These are phyloP conservation scores for Hypoxylon fuscum DNA, from an alignment of 495 filamentous ascomycete genomes.

Conservation along the genomic window DNA sequence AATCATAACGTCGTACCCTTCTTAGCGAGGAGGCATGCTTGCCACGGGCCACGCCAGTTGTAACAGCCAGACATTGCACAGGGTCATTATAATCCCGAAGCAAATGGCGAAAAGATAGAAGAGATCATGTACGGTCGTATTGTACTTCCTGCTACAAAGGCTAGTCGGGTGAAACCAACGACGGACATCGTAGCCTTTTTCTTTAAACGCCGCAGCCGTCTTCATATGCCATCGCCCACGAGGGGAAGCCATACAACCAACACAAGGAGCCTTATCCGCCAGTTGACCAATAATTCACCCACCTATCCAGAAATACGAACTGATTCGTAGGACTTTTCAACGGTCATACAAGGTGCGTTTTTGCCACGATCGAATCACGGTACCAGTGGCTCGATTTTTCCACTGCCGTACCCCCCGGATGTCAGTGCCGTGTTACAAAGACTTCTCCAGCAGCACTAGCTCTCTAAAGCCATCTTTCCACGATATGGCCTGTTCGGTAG, in stretches of 20 bases:
- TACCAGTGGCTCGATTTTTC: neutral
- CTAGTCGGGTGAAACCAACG: constrained; percentile 7
- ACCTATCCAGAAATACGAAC: constrained; percentile 7
- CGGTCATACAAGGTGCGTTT: neutral
- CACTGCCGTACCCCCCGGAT: constrained; percentile 10
- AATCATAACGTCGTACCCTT: constrained; percentile 17
- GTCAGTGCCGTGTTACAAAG: constrained; percentile 22
- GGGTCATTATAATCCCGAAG: neutral
- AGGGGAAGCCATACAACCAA: neutral
- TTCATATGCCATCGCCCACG: neutral
- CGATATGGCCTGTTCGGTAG: constrained; percentile 63
- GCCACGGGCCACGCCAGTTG: neutral
- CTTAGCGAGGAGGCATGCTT: neutral
- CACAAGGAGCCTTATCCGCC: neutral
- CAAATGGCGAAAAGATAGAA: constrained; percentile 4
- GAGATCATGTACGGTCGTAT: constrained; percentile 16
- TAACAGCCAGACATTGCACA: neutral
- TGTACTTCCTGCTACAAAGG: constrained; percentile 5
- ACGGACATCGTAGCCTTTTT: constrained; percentile 14
- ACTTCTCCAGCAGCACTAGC: constrained; percentile 70
- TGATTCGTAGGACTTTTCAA: neutral
- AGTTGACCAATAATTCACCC: constrained; percentile 1
- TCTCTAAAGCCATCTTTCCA: constrained; percentile 80
- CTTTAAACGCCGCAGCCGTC: constrained; percentile 15
- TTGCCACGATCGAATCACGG: constrained; percentile 1